These are phyloP conservation scores for Immersiella caudata DNA, from an alignment of 495 filamentous ascomycete genomes.

Conservation along the genomic window DNA sequence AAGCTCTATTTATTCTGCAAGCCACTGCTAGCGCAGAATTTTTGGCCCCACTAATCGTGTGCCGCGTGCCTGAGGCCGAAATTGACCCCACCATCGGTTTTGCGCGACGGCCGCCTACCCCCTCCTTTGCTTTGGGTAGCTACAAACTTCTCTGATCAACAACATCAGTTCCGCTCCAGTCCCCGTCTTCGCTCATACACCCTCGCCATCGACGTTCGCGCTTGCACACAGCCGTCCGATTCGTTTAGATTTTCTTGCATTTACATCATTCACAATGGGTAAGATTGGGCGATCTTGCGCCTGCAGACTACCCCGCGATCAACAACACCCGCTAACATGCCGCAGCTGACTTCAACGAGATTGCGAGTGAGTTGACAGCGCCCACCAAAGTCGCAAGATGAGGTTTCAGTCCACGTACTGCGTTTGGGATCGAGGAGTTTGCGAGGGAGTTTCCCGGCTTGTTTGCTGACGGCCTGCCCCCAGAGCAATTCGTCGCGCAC, in stretches of 20 bases:
- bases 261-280: constrained; percentile 20
- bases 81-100: constrained; percentile 28
- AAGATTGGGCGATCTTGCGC: background rate
- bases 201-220: background rate
- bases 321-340: constrained; percentile 14
- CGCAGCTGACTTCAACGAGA: constrained; percentile 25
- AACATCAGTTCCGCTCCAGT: constrained; percentile 9
- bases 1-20: constrained; percentile 14
- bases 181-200: constrained; percentile 9
- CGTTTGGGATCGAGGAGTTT: background rate
- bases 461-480: background rate
- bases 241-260: background rate
- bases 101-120: constrained; percentile 10
- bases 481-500: constrained; percentile 81
- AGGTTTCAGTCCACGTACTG: background rate
- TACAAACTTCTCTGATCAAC: constrained; percentile 27
- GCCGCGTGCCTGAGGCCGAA: constrained; percentile 27
- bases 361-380: constrained; percentile 36
- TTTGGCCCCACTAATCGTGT: constrained; percentile 12
- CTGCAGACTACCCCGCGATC: constrained; percentile 19
- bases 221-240: background rate
- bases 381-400: background rate
- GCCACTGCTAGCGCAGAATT: background rate
- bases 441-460: background rate
- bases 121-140: constrained; percentile 28